Base-by-base conservation (phyloP, 495 filamentous ascomycete genomes). In the Cercophora samala region DNA sequence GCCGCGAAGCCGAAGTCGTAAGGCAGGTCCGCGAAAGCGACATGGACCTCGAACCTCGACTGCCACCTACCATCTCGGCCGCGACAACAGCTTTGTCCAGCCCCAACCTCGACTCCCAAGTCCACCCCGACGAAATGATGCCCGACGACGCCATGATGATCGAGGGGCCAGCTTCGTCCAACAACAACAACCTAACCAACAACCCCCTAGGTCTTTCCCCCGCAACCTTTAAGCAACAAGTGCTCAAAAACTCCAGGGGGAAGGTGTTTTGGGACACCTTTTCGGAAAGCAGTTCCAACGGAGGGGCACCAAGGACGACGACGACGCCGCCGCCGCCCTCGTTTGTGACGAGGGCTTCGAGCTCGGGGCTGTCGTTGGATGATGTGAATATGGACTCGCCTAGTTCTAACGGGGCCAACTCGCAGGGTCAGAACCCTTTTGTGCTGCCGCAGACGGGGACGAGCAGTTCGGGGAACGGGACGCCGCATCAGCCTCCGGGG, bases 1-100 rank as follows among this genome's bases (percentile, higher is more conserved):
- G 90, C 64, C 90, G 92, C 52, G 95, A 99, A 81, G 92, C 94
- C 15, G 93, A 98, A 78, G 93, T 97, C 0, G 90, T 98, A 64
- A 89, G 91, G 2, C 96, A 97, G 77, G 93, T 97, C 37, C 90
- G 91, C 19, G 94, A 97, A 76, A 85, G 81, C 69, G 84, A 86
- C 68, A 81, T 84, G 78, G 82, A 85, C 29, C 74, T 84, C 24
- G 83, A 82, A 60, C 77, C 76, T 6, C 72, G 78, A 32, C 67
- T 74, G 18, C 66, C 76, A 18, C 64, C 69, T 2, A n/a, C 66
- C 2, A 66, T 72, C 56, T 78, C 77, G 17, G 71, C 79, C 2
- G 80, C 84, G 1, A 79, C 80, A 5, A 86, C 88, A 18, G 81
- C 86, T 1, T 78, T 82, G 18, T 84, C 84, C 8, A 85, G 83